Evolutionary conservation across 208 protist species (phyloP), one percentile per base, ranked within the genome.

Genomic region (Acanthamoeba castellanii): DNA sequence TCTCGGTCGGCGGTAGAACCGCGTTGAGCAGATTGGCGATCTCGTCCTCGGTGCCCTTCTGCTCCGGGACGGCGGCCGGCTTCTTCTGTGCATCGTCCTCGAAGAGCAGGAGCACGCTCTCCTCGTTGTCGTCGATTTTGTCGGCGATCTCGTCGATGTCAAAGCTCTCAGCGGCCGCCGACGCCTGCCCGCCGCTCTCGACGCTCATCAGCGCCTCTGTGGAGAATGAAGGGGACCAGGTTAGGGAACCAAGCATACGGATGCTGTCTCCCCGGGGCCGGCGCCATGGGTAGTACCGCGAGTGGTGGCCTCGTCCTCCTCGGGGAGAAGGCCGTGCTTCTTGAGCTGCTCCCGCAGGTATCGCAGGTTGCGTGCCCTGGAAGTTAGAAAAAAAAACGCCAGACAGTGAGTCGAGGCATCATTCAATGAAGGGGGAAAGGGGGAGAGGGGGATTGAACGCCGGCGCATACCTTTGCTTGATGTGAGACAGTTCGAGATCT

Each of bases 321-420:
- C 57, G 27, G 37, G 25, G 18, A 92, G 30, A 37, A 92, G 87
- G 59, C 87, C 87, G 30, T 92, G 87, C 64, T 92, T 92, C 57
- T 92, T 68, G n/a, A 92, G 64, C 64, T 92, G 87, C 22, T 92
- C 87, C 34, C 87, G n/a, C 32, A 92, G 32, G 32, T 55, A 92
- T 34, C 34, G 76, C 87, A 92, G 27, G 37, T 92, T 92, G 42
- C 87, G 55, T 27, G 87, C 87, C 45, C 87, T 92, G 42, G 47
- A 91, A 20, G 30, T 64, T 47, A 3, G 37, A 42, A 42, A 6
- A 3, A 47, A 64, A 64, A 27, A 16, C 14, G 57, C 14, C 57
- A 64, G 57, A 13, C 57, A 64, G 18, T 27, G 20, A 64, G 57
- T 27, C 57, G 20, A 64, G 57, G 0, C 57, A 64, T 47, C 9